Base-by-base conservation (phyloP, 495 filamentous ascomycete species). In the Letharia columbiana region DNA sequence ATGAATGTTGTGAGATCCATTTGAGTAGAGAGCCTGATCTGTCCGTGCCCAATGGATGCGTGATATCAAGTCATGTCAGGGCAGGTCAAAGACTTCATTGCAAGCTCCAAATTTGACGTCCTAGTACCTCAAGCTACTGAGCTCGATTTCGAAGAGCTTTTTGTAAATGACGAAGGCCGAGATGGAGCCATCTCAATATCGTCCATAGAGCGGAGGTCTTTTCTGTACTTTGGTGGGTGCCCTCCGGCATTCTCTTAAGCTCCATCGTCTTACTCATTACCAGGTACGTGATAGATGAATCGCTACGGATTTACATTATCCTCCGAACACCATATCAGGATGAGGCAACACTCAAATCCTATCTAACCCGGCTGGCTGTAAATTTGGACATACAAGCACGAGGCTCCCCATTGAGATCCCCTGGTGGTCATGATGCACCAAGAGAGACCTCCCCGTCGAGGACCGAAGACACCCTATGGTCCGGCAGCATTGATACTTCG, bases 31-130 rank as follows among this genome's bases (percentile, higher is more conserved):
- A 28, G 23, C 23, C 40, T 58, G 54, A 58, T 37, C 23, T 58
- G 35, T 40, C 15, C 18, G n/a, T 60, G 35, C 17, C 4, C 39
- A 23, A 41, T 61, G 63, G 15, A 62, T 15, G n/a, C 13, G 35
- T 49, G 11, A 50, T 58, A n/a, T 68, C 39, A 67, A 62, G 28
- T 35, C 44, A 59, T 60, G 39, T 15, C 61, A 49, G 49, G 23
- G 31, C 35, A 63, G 52, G 12, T 35, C 40, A 70, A 65, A n/a
- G 84, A 89, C 67, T 86, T 93, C 71, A 78, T 88, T 64, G 84
- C 91, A 66, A 79, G 84, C 76, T 88, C 90, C 20, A 82, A 88
- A 56, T 78, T 97, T 37, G 86, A 88, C 64, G 91, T 92, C 47
- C 79, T 96, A 63, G 82, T 96, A 41, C 92, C 92, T 35, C 79